Conservation (phyloP, 2,329 filamentous ascomycete species). For the Byssochlamys sp. region DNA sequence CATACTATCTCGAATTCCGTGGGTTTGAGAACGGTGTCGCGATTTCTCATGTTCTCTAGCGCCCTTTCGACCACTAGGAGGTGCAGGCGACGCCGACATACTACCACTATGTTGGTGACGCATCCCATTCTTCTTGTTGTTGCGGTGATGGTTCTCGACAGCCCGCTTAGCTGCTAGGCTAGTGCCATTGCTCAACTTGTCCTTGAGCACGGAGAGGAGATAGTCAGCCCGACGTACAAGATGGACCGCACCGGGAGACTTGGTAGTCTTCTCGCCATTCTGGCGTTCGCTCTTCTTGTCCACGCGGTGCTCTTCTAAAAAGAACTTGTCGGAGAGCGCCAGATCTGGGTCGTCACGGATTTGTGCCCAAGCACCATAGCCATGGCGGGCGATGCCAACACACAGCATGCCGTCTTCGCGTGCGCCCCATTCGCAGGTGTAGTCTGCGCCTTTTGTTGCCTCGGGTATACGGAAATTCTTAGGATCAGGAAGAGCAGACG, state of each 20-base stretch:
- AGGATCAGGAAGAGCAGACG: conserved; percentile 56
- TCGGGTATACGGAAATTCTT: conserved; percentile 77
- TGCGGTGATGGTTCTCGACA: conserved; percentile 87
- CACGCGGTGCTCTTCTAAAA: conserved; percentile 93
- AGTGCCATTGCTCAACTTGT: conserved; percentile 62
- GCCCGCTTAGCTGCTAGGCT: conserved; percentile 61
- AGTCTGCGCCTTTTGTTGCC: conserved; percentile 83
- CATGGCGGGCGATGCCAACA: conserved; percentile 82
- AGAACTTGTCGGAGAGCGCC: conserved; percentile 80
- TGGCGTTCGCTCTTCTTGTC: conserved; percentile 89
- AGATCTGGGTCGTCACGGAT: conserved; percentile 88
- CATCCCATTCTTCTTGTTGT: conserved; percentile 63
- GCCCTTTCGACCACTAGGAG: conserved; percentile 32
- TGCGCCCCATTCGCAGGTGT: conserved; percentile 83
- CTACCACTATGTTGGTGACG: conserved; percentile 27
- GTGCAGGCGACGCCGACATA: conserved; percentile 38
- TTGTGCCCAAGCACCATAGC: conserved; percentile 88
- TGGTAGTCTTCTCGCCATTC: conserved; percentile 50
- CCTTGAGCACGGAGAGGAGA: conserved; percentile 83
- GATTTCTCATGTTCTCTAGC: conserved; percentile 34
- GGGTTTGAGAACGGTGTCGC: conserved; percentile 32
- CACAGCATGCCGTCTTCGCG: conserved; percentile 96
- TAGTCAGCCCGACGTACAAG: conserved; percentile 92
- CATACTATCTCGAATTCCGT: conserved; percentile 32
- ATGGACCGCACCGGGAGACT: conserved; percentile 93